These are phyloP conservation scores for Diaporthe capsici DNA, from an alignment of 2,329 filamentous ascomycete species.

Conservation along the genomic window DNA sequence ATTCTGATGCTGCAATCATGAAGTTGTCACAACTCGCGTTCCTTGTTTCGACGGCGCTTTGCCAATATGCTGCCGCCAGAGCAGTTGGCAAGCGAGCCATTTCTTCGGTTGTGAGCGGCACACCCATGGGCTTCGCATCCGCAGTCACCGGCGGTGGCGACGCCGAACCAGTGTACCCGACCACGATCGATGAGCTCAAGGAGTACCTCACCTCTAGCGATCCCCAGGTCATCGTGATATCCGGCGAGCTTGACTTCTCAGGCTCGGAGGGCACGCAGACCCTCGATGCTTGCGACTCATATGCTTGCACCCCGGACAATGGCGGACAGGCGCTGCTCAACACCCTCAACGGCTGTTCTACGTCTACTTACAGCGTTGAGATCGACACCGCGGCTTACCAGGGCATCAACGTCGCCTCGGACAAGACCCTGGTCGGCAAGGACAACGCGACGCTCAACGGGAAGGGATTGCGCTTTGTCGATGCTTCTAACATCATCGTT, in stretches of 20 bases:
- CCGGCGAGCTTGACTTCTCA: conserved; percentile 69
- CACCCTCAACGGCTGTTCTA: conserved; percentile 60
- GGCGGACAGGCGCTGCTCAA: conserved; percentile 38
- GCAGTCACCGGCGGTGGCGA: conserved; percentile 73
- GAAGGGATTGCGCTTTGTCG: conserved; percentile 66
- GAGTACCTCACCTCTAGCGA: conserved; percentile 68
- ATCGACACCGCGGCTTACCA: conserved; percentile 66
- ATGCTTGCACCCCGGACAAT: conserved; percentile 51
- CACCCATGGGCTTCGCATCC: conserved; percentile 58
- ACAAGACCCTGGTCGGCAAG: conserved; percentile 70
- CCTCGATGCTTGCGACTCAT: conserved; percentile 69
- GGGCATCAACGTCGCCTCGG: conserved; percentile 66
- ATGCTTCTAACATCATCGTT: conserved; percentile 70
- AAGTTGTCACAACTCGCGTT: not conserved
- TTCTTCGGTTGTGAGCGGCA: conserved; percentile 51
- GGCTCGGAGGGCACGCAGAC: conserved; percentile 67
- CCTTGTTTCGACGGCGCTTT: conserved; percentile 28
- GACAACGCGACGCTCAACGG: conserved; percentile 70
- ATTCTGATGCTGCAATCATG: conserved; percentile 5
- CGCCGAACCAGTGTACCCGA: conserved; percentile 67
- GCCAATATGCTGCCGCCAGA: conserved; percentile 43
- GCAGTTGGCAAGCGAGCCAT: conserved; percentile 41
- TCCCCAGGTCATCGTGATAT: conserved; percentile 70
- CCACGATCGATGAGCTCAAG: conserved; percentile 67
- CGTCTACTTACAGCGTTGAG: conserved; percentile 57